phyloP scores from a whole-genome alignment of 2,329 filamentous ascomycete species.

The Dryadomyces quercivorus region DNA sequence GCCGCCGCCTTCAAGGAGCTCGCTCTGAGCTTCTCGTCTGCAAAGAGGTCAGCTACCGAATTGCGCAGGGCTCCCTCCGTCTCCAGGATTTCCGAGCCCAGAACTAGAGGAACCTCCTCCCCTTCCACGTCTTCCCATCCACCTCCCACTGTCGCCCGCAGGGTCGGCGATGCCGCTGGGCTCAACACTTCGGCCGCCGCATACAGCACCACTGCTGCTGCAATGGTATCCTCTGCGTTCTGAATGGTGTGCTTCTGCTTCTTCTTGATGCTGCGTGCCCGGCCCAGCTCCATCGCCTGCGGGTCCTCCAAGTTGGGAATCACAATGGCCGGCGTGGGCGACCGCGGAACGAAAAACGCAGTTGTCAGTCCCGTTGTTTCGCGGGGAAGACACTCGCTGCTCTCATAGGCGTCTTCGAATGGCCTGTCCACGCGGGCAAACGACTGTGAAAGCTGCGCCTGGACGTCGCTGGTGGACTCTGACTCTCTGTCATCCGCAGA shows the following conservation, averaged over 20 bases:
- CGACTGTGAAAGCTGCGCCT: too few relatives aligned
- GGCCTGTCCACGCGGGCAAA: too few relatives aligned
- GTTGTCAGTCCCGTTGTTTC: too few relatives aligned
- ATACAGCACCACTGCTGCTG: constrained; percentile 41
- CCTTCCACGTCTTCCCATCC: neutral
- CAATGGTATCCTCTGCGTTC: constrained; percentile 38
- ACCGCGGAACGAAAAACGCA: constrained; percentile 20
- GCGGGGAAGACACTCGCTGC: too few relatives aligned
- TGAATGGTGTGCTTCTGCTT: constrained; percentile 32
- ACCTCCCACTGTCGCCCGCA: constrained; percentile 3
- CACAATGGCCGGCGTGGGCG: constrained; percentile 34
- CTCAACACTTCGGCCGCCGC: constrained; percentile 36
- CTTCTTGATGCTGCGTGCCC: constrained; percentile 30
- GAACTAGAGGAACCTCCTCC: constrained; percentile 5
- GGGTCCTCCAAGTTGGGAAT: constrained; percentile 29
- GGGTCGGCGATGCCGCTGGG: constrained; percentile 23
- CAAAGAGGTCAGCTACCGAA: constrained; percentile 42
- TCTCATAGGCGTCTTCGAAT: too few relatives aligned
- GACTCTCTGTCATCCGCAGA: too few relatives aligned
- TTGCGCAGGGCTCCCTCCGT: constrained; percentile 27
- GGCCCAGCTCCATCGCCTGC: constrained; percentile 25
- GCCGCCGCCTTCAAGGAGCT: constrained; percentile 9
- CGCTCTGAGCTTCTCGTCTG: constrained; percentile 34
- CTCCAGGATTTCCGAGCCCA: constrained; percentile 1
- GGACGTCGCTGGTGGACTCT: too few relatives aligned